A percentile compares a stretch with the other conserved stretches of the same genome.
Evolutionary conservation across 306 rosid species (phyloP).

Genomic region (Acmispon strigosus): DNA sequence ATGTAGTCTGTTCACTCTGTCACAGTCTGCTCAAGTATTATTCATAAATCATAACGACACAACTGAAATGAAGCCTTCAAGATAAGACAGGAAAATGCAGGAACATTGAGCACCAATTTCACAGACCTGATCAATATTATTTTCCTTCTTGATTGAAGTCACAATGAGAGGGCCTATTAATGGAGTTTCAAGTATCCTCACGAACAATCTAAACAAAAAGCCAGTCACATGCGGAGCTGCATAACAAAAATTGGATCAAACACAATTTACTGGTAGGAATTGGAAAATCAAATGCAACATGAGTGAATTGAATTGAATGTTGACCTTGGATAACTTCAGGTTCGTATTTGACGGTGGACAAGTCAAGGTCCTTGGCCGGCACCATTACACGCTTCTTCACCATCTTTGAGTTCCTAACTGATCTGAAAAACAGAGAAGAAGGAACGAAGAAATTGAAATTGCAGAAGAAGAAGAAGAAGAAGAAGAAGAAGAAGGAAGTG

Average conservation of each 20-base stretch:
- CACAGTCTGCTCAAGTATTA: background rate
- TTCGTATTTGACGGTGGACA: constrained; percentile 53
- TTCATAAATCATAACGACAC: background rate
- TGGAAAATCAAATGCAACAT: background rate
- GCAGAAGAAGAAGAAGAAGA: too few species aligned
- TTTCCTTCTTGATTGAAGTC: constrained; percentile 55
- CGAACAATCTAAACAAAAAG: constrained; percentile 50
- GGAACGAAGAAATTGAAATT: too few species aligned
- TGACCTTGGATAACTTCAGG: constrained; percentile 49
- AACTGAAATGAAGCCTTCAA: background rate
- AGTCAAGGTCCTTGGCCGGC: constrained; percentile 63
- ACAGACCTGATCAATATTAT: constrained; percentile 59
- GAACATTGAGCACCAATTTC: background rate
- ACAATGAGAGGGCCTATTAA: constrained; percentile 53
- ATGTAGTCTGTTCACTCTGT: background rate
- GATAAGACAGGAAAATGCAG: background rate
- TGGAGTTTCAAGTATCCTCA: constrained; percentile 56
- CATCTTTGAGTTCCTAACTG: constrained; percentile 25
- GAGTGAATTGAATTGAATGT: background rate
- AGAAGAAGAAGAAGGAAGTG: too few species aligned
- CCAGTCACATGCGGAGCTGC: constrained; percentile 96
- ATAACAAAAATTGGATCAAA: background rate
- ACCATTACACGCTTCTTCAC: constrained; percentile 60
- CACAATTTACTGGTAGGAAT: background rate
- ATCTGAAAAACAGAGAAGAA: too few species aligned